Evolutionary conservation across 192 early-diverging fungal genomes (phyloP).

Genomic region (Oehlia diaphana): DNA sequence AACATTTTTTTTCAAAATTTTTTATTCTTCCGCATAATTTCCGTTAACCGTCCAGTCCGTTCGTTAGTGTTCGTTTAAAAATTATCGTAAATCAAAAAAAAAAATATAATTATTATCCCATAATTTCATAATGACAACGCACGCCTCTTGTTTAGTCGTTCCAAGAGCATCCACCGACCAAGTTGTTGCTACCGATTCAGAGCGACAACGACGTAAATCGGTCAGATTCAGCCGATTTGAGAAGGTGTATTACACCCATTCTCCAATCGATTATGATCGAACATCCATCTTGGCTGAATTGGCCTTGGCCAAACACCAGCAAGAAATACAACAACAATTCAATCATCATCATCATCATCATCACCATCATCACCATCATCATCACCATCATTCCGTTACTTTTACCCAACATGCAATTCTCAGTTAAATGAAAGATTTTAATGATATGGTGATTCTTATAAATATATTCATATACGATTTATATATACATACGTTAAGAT

Average conservation of each 20-base stretch:
- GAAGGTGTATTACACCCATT: slow-evolving; percentile 31
- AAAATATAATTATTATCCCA: not conserved
- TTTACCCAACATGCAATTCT: too few relatives aligned
- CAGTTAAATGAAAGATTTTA: too few relatives aligned
- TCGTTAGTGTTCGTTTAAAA: not conserved
- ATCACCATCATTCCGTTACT: too few relatives aligned
- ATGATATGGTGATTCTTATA: too few relatives aligned
- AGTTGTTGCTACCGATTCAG: not conserved
- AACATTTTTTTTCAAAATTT: too few relatives aligned
- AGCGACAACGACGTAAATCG: slow-evolving; percentile 17
- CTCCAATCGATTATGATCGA: slow-evolving; percentile 28
- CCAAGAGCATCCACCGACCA: not conserved
- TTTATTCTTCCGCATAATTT: too few relatives aligned
- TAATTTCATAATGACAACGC: not conserved
- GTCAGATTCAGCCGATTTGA: slow-evolving; percentile 32
- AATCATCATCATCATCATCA: not conserved
- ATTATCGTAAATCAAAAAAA: not conserved
- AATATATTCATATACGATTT: too few relatives aligned
- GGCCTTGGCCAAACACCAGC: not conserved
- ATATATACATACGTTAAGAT: too few relatives aligned
- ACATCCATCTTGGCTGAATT: slow-evolving; percentile 21
- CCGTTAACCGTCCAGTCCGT: too few relatives aligned
- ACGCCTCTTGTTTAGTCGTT: not conserved
- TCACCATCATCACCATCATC: too few relatives aligned
- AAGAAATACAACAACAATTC: too few relatives aligned